Evolutionary conservation across 257 asterid genomes (phyloP), one percentile per base, ranked within the genome.

Genomic region (Eucommia ulmoides): DNA sequence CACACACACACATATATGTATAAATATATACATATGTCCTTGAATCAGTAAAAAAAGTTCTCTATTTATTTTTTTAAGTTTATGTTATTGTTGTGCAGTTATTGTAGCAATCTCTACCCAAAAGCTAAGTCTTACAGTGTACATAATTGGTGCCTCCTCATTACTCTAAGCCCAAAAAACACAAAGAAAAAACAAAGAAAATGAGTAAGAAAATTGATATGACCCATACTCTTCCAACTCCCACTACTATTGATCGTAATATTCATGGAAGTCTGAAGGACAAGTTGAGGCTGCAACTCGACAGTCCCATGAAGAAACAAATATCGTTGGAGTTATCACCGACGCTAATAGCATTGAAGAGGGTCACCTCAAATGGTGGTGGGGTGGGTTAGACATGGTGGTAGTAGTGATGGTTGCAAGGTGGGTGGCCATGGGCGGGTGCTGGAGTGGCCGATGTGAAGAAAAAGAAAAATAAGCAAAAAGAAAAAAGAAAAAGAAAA

Each of bases 141-240:
- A 2, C 80, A 92, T 78, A 83, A 83, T 56, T 83, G 94, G 94
- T 83, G 94, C 61, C 68, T n/a, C n/a, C n/a, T n/a, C n/a, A n/a
- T 75, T 2, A 72, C 49, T 61, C 63, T 41, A 45, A 73, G 65
- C 54, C 68, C 58, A 14, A 66, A 60, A 2, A 11, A 55, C 0
- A 45, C 14, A 22, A 63, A 48, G 3, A 73, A 53, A 7, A 6
- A 64, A 50, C 57, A 47, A 1, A 58, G 56, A 63, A 44, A 62
- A 74, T 65, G 61, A 70, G 65, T 51, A 73, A 59, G 51, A 54
- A 42, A n/a, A n/a, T n/a, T n/a, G n/a, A n/a, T n/a, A n/a, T n/a
- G n/a, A n/a, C n/a, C n/a, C n/a, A n/a, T n/a, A n/a, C n/a, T n/a
- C n/a, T n/a, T n/a, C n/a, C n/a, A n/a, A n/a, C n/a, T 19, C 38